These are phyloP conservation scores for Amanita fuliginea DNA, from an alignment of 768 basidiomycete genomes.

Conservation along the genomic window DNA sequence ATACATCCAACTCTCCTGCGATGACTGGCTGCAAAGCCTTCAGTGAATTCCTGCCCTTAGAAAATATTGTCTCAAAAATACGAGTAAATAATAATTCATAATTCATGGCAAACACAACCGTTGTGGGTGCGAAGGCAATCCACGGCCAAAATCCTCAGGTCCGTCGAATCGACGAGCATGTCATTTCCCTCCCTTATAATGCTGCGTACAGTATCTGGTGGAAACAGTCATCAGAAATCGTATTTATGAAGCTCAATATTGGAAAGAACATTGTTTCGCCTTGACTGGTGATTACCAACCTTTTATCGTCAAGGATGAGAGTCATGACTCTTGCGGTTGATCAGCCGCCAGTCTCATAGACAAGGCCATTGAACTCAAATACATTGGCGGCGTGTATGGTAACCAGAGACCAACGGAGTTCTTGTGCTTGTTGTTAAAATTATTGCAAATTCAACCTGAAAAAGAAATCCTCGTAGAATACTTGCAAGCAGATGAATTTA, in stretches of 20 bases:
- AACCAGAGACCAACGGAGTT: slow-evolving; percentile 95
- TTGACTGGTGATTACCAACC: slow-evolving; percentile 55
- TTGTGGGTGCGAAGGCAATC: slow-evolving; percentile 76
- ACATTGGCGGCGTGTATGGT: slow-evolving; percentile 89
- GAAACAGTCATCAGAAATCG: slow-evolving; percentile 94
- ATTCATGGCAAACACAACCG: slow-evolving; percentile 87
- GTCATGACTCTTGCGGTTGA: background rate
- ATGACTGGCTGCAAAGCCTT: too few species aligned
- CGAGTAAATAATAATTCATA: slow-evolving; percentile 10
- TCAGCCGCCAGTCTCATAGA: slow-evolving; percentile 90
- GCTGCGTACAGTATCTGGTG: slow-evolving; percentile 55
- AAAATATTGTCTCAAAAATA: background rate
- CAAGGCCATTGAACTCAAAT: slow-evolving; percentile 72
- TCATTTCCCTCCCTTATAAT: slow-evolving; percentile 7
- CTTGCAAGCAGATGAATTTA: slow-evolving; percentile 94
- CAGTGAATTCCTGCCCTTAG: too few species aligned
- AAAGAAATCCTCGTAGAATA: slow-evolving; percentile 97
- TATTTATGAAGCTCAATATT: slow-evolving; percentile 89
- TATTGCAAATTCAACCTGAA: slow-evolving; percentile 95
- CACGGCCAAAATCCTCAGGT: slow-evolving; percentile 98
- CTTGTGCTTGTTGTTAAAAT: slow-evolving; percentile 83
- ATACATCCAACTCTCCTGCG: too few species aligned
- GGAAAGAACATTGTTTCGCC: slow-evolving; percentile 99
- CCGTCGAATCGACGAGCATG: slow-evolving; percentile 5
- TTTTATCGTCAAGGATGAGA: background rate